Conservation (phyloP, 208 protist genomes). For the Balamuthia mandrillaris region DNA sequence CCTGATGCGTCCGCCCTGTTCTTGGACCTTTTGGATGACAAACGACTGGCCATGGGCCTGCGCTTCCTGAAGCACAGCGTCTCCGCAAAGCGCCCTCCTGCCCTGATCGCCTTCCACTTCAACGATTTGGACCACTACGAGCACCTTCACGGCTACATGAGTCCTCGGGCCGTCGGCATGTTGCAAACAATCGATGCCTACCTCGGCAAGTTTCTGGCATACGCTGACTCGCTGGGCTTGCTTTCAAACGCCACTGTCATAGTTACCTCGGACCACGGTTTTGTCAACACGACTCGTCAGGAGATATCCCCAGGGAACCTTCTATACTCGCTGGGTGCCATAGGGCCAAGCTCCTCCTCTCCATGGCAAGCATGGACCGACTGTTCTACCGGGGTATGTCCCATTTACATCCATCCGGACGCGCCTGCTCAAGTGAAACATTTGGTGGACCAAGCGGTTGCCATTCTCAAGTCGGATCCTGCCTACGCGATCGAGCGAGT, state of each 20-base stretch:
- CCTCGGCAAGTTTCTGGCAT: neutral
- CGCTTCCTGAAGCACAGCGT: neutral
- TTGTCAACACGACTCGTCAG: neutral
- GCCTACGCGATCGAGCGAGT: neutral
- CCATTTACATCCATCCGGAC: constrained; percentile 3
- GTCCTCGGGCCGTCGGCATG: neutral
- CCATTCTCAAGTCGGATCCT: neutral
- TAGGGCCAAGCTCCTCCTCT: neutral
- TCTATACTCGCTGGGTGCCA: neutral
- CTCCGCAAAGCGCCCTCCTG: too few species aligned
- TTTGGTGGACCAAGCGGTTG: neutral
- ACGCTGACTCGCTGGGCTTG: neutral
- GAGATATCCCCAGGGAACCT: neutral
- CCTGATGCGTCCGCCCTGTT: neutral
- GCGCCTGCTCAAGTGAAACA: neutral
- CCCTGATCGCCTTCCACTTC: neutral
- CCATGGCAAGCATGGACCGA: constrained; percentile 15
- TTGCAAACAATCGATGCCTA: neutral
- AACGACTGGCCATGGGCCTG: neutral
- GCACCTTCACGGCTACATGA: neutral
- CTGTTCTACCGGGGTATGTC: neutral
- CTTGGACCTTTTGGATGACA: neutral
- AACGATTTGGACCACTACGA: neutral
- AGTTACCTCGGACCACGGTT: neutral
- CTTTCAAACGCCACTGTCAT: neutral